phyloP scores from a whole-genome alignment of 805 yeast species.

The Barnettozyma salicaria region DNA sequence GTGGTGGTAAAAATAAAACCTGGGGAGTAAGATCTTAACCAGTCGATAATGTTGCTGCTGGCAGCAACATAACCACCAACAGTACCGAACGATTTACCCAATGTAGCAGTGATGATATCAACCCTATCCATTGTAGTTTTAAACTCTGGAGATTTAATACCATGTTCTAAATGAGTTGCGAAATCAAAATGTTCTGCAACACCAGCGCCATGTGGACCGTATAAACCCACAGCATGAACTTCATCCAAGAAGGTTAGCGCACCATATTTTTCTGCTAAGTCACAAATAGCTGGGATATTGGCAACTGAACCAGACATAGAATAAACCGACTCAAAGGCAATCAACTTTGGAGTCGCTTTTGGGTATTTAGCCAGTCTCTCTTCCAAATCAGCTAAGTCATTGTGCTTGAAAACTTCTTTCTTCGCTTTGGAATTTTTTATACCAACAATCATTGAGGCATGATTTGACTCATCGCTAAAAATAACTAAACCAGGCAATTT shows the following conservation, averaged over 20 bases:
- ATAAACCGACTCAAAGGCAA: slow-evolving; percentile 95
- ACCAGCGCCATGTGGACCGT: slow-evolving; percentile 99
- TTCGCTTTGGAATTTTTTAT: slow-evolving; percentile 82
- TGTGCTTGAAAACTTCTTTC: slow-evolving; percentile 89
- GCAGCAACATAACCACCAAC: slow-evolving; percentile 99
- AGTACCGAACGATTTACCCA: slow-evolving; percentile 94
- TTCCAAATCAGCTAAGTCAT: slow-evolving; percentile 81
- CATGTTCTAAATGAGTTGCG: slow-evolving; percentile 67
- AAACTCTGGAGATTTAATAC: slow-evolving; percentile 46
- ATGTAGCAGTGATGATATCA: slow-evolving; percentile 95
- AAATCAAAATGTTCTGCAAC: slow-evolving; percentile 96
- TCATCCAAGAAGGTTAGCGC: slow-evolving; percentile 96
- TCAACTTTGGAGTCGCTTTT: slow-evolving; percentile 81
- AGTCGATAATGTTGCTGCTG: slow-evolving; percentile 73
- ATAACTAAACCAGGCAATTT: slow-evolving; percentile 85
- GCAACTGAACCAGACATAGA: slow-evolving; percentile 98
- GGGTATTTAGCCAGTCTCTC: slow-evolving; percentile 73
- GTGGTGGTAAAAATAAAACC: slow-evolving; percentile 97
- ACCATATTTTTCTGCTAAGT: slow-evolving; percentile 95
- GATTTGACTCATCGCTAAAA: slow-evolving; percentile 89
- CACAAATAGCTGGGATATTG: slow-evolving; percentile 88
- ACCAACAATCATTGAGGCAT: slow-evolving; percentile 97
- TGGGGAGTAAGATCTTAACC: slow-evolving; percentile 94
- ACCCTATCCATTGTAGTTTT: slow-evolving; percentile 79
- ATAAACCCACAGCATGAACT: slow-evolving; percentile 98